Evolutionary conservation across 139 green algal genomes (phyloP), one percentile per base, ranked within the genome.

Genomic region (Raphidocelis subcapitata): DNA sequence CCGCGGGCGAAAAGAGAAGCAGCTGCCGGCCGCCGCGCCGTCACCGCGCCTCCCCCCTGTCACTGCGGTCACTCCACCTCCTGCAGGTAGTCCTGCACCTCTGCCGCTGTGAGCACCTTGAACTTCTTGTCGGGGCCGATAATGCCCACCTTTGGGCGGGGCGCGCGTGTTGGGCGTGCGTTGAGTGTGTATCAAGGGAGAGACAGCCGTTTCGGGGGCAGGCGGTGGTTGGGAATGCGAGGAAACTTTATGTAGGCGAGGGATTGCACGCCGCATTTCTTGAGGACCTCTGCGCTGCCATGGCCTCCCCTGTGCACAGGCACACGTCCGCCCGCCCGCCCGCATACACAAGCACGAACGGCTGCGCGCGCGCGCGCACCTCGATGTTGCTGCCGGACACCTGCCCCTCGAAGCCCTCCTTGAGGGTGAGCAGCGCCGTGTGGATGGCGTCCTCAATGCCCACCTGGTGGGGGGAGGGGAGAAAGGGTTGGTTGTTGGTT

Each of bases 361-460:
- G 3, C 15, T 44, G n/a, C 36, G 46, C 35, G 15, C 67, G 37
- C 33, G 52, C n/a, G 37, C 73, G 16, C 60, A 82, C 76, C 78
- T 95, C 90, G 20, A 95, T 90, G 83, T 86, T 86, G 54, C 59
- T 77, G 32, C 81, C 73, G 24, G 76, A 80, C 35, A 98, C 91
- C 76, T 94, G 87, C 51, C 96, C 96, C 80, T 99, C 96, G 78
- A 99, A 99, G 23, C 92, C 92, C 68, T 97, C 93, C 87, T 99
- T 99, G 2, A 99, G 83, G 24, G 96, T 99, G 29, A 99, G 84
- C 54, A 99, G 90, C 37, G 96, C 93, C 3, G 96, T 99, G 84
- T 99, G 95, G 16, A 99, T 87, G 8, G 96, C 96, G 77, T 99
- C 96, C 82, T 99, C 96, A 32, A 99, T 89, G 80, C 97, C 94